phyloP scores from a whole-genome alignment of 768 basidiomycete genomes.

The Termitomyces bulborhizus region DNA sequence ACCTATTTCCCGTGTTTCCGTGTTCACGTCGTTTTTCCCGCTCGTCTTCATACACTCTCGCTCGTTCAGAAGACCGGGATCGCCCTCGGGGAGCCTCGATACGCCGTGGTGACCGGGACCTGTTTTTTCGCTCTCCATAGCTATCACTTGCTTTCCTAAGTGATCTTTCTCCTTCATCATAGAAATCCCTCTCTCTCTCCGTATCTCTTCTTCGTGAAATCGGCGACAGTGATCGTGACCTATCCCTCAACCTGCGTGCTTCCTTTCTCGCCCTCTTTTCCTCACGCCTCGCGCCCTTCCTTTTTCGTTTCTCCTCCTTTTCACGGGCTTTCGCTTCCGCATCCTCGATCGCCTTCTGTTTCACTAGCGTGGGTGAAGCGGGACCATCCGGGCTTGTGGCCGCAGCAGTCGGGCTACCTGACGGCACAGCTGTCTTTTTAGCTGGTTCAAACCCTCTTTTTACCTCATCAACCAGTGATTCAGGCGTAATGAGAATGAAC shows the following conservation, averaged over 20 bases:
- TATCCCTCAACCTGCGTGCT: conserved; percentile 18
- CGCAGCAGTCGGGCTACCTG: conserved; percentile 16
- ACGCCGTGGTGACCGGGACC: conserved; percentile 4
- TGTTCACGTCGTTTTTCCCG: neutral
- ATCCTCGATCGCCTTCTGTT: conserved; percentile 11
- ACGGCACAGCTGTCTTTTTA: conserved; percentile 25
- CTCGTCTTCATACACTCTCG: neutral
- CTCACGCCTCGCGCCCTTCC: conserved; percentile 52
- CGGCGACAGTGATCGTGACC: conserved; percentile 23
- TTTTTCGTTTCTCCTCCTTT: conserved; percentile 45
- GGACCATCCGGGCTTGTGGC: neutral
- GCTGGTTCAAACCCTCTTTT: conserved; percentile 68
- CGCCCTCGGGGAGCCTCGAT: conserved; percentile 16
- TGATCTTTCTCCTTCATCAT: neutral
- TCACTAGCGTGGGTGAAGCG: conserved; percentile 6
- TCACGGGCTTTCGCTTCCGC: conserved; percentile 22
- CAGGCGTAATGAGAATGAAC: conserved; percentile 11
- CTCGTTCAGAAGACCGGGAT: conserved; percentile 7
- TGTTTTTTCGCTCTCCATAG: conserved; percentile 1
- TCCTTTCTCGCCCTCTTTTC: conserved; percentile 28
- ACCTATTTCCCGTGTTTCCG: neutral
- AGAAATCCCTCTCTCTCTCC: conserved; percentile 17
- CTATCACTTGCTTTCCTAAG: neutral
- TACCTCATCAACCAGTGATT: neutral
- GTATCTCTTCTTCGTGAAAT: conserved; percentile 11